Evolutionary conservation across 208 protist genomes (phyloP).

Genomic region (Leishmania guyanensis): DNA sequence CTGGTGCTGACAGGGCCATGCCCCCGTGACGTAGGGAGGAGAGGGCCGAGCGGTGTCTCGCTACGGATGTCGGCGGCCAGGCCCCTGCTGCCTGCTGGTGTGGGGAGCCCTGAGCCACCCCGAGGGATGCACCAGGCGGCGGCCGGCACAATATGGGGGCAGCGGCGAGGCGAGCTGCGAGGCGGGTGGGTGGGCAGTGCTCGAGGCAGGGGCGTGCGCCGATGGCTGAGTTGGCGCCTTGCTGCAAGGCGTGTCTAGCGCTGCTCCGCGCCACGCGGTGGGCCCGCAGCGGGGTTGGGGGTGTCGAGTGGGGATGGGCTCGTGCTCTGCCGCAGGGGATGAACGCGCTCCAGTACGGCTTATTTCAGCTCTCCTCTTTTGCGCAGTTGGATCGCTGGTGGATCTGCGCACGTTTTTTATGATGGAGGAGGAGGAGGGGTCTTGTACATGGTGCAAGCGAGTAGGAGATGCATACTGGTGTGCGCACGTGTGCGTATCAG

Average conservation of each 20-base stretch:
- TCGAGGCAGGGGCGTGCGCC: not conserved
- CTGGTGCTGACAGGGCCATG: too few relatives aligned
- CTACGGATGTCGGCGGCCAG: too few relatives aligned
- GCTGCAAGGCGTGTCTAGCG: not conserved
- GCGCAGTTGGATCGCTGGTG: not conserved
- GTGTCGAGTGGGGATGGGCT: not conserved
- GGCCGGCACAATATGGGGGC: not conserved
- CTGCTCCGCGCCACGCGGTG: not conserved
- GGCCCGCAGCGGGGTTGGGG: not conserved
- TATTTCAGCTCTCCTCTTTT: not conserved
- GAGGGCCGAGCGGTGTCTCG: too few relatives aligned
- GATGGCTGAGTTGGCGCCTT: not conserved
- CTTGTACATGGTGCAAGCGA: not conserved
- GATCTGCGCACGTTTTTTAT: not conserved
- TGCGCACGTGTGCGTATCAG: not conserved
- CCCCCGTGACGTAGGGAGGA: too few relatives aligned
- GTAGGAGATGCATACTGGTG: not conserved
- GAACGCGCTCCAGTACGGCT: not conserved
- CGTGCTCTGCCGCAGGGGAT: not conserved
- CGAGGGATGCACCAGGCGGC: not conserved
- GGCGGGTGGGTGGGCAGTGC: not conserved
- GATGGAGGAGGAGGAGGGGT: not conserved
- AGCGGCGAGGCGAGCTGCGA: not conserved
- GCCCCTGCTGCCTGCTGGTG: too few relatives aligned
- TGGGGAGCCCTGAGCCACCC: too few relatives aligned